Base-by-base conservation (phyloP, 495 filamentous ascomycete genomes). In the Monascus purpureus region DNA sequence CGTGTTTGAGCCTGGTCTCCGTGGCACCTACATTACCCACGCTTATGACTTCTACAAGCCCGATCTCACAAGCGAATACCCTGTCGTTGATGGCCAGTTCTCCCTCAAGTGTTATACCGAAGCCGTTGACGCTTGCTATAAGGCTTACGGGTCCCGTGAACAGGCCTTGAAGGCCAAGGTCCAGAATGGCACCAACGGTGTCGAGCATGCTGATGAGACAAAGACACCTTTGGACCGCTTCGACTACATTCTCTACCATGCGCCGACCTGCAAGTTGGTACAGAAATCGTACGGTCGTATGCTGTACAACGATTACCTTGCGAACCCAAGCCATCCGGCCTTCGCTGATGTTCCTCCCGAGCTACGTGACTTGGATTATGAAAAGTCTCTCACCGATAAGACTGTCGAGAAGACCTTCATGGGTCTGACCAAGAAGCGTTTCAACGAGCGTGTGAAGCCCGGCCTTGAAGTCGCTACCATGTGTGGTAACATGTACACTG, bases 1-100 rank as follows among this genome's bases (percentile, higher is more conserved):
- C 43, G 84, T 80, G 32, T 70, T 95, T 42, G 92, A 97, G 57
- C 72, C 90, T 29, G 90, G 88, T 52, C 75, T 93, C 36, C 78
- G 92, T 53, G 90, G 82, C 53, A 79, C 67, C 48, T 95, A 94
- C 67, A 78, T 95, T 72, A 74, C 74, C 47, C 90, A 97, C 59
- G 82, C 81, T 45, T 97, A 96, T 63, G 90, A 97, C 57, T 97
- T 97, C 65, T 97, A 92, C 75, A 97, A 97, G 75, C 81, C 90
- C 45, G 90, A 97, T 55, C 67, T 97, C 31, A 93, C 86, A 38
- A 92, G 82, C 72, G 90, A 97, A 58, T 97, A 97, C 62, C 90
- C 90, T 29, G 74, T 88, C 45, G 90, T 97, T 20, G 90, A 97
- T 51, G 90, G 90, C 32, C 87, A 95, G 49, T 94, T 75, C 71